Conservation (phyloP, 177 flowering plant genomes). For the Vitis hybrid region DNA sequence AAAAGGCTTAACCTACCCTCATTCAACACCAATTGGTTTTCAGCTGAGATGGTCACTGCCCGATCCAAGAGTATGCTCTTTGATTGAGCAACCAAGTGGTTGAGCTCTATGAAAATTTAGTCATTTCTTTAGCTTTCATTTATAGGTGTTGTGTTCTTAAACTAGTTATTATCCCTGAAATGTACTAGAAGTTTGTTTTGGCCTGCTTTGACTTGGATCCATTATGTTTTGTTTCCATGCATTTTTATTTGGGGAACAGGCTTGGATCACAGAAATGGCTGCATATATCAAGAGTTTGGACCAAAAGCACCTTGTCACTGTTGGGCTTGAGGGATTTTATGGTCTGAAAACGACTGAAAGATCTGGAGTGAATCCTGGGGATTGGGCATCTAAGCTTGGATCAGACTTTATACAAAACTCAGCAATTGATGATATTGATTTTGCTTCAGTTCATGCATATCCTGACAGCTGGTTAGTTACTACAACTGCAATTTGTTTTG, state of each 20-base stretch:
- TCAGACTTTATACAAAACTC: slow-evolving; percentile 62
- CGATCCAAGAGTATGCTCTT: too few species aligned
- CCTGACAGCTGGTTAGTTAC: slow-evolving; percentile 63
- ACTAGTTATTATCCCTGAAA: background rate
- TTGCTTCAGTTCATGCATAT: slow-evolving; percentile 69
- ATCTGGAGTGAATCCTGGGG: slow-evolving; percentile 48
- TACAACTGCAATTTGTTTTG: background rate
- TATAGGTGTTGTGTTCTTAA: background rate
- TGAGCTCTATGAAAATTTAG: background rate
- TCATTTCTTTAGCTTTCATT: slow-evolving; percentile 1
- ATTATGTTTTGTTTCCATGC: background rate
- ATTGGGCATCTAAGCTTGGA: slow-evolving; percentile 62
- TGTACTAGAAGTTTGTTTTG: background rate
- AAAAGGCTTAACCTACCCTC: too few species aligned
- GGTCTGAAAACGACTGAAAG: slow-evolving; percentile 32
- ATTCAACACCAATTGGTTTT: too few species aligned
- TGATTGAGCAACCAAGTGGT: too few species aligned
- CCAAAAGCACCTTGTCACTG: slow-evolving; percentile 56
- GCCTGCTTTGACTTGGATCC: background rate
- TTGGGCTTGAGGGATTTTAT: slow-evolving; percentile 69
- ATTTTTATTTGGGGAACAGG: slow-evolving; percentile 20
- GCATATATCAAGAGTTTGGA: slow-evolving; percentile 54
- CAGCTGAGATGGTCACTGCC: too few species aligned
- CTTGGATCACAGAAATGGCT: slow-evolving; percentile 65
- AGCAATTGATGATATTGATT: slow-evolving; percentile 47